Evolutionary conservation across 208 protist genomes (phyloP), one percentile per base, ranked within the genome.

Genomic region (Vickermania spadyakhi): DNA sequence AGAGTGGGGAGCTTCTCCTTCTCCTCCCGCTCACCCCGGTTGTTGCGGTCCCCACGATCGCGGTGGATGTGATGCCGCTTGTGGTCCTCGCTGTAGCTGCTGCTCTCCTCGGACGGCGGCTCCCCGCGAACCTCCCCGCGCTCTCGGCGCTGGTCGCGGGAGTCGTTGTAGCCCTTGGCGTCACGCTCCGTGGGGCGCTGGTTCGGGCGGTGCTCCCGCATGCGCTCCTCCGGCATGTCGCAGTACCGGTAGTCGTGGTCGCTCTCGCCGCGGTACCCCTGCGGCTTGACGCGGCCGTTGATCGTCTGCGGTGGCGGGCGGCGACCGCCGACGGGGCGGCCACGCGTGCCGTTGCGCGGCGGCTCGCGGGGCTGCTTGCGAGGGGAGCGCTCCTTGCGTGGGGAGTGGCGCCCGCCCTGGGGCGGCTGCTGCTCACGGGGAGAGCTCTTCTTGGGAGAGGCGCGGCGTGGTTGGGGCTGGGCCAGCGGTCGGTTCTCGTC

Each of bases 121-220:
- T 55, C 51, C 11, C 21, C 36, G 11, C 36, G 36, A 18, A 45
- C 18, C 18, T 45, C 36, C 36, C 7, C 36, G 11, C 36, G 36
- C 36, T 45, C 11, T n/a, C n/a, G n/a, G 36, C 36, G 36, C 36
- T 13, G 14, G 29, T 30, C 55, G 11, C 25, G 22, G 42, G 56
- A 26, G 28, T 67, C 49, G 69, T 79, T 79, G 73, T 79, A 79
- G 45, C 56, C 56, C 11, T 75, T 54, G 18, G 74, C 31, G n/a
- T 49, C 53, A 1, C 66, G 18, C 28, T 79, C 73, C 60, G 52
- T 31, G 65, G 68, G 7, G 65, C 51, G 51, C 13, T 27, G 29
- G 5, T 58, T 58, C n/a, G 41, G 63, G 7, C 58, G 45, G 64
- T 70, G 64, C 2, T 58, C 36, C 64, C 60, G 60, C 64, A 70